These are phyloP conservation scores for Colletotrichum paranaense DNA, from an alignment of 2,329 filamentous ascomycete species.

Conservation along the genomic window DNA sequence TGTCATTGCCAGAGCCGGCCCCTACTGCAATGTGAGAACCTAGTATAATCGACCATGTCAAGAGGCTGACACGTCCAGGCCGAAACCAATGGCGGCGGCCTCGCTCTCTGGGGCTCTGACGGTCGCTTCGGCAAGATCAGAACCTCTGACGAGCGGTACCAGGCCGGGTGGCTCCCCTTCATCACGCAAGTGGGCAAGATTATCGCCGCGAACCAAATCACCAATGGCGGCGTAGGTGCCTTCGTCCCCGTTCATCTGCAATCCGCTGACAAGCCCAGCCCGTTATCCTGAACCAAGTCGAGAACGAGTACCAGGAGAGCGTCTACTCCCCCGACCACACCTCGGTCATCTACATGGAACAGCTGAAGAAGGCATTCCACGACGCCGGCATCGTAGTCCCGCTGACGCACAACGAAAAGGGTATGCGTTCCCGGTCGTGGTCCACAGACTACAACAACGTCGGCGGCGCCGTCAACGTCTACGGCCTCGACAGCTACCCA, in stretches of 20 bases:
- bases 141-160: slow-evolving; percentile 54
- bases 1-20: slow-evolving; percentile 77
- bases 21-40: slow-evolving; percentile 74
- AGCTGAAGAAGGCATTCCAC: slow-evolving; percentile 73
- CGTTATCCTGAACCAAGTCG: slow-evolving; percentile 81
- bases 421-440: slow-evolving; percentile 53
- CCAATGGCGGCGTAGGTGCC: slow-evolving; percentile 72
- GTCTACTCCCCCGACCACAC: slow-evolving; percentile 54
- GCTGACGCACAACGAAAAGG: slow-evolving; percentile 79
- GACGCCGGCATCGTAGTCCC: slow-evolving; percentile 79
- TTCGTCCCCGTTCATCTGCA: slow-evolving; percentile 58
- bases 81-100: slow-evolving; percentile 47
- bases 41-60: neutral
- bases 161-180: slow-evolving; percentile 50
- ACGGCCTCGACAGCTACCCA: slow-evolving; percentile 74
- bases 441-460: slow-evolving; percentile 66
- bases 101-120: slow-evolving; percentile 43
- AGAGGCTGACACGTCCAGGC: slow-evolving; percentile 22
- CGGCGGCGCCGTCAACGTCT: slow-evolving; percentile 55
- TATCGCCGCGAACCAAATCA: slow-evolving; percentile 82
- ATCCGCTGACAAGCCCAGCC: slow-evolving; percentile 66
- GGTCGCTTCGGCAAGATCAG: slow-evolving; percentile 50
- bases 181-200: slow-evolving; percentile 67
- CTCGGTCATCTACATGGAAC: slow-evolving; percentile 48
- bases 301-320: slow-evolving; percentile 80